Evolutionary conservation across 2,329 filamentous ascomycete species (phyloP).

Genomic region (Cordyceps cateniannulata): DNA sequence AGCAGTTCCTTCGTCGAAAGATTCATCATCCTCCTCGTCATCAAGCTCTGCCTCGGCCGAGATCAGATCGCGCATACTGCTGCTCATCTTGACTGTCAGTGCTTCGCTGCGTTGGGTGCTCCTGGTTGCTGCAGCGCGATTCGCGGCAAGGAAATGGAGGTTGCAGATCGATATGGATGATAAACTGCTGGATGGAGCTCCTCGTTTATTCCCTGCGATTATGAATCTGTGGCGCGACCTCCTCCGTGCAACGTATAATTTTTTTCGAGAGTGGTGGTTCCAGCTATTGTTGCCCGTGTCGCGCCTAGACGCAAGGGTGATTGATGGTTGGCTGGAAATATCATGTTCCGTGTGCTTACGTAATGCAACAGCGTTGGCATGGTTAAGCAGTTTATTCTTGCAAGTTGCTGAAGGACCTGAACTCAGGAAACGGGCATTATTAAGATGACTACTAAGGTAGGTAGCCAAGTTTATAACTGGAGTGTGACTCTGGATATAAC

Average conservation of each 20-base stretch:
- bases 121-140: slow-evolving; percentile 1
- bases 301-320: slow-evolving; percentile 10
- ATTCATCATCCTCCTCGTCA: slow-evolving; percentile 78
- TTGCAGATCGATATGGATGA: background rate
- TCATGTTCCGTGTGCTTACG: slow-evolving; percentile 15
- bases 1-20: slow-evolving; percentile 69
- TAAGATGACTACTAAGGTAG: background rate
- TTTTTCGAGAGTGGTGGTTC: slow-evolving; percentile 4
- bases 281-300: slow-evolving; percentile 8
- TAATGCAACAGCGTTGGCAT: background rate
- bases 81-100: slow-evolving; percentile 47
- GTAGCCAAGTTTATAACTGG: background rate
- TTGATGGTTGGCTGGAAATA: slow-evolving; percentile 13
- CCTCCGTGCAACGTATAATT: slow-evolving; percentile 8
- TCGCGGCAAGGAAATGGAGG: background rate
- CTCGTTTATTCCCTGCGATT: background rate
- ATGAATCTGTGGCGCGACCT: slow-evolving; percentile 6
- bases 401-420: no score
- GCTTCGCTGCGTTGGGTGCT: slow-evolving; percentile 7
- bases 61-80: slow-evolving; percentile 67
- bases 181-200: background rate
- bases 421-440: no score
- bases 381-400: no score
- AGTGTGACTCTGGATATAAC: background rate
- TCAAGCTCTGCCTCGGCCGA: slow-evolving; percentile 81